phyloP scores from a whole-genome alignment of 768 basidiomycete genomes.

The Mycena olivaceomarginata region DNA sequence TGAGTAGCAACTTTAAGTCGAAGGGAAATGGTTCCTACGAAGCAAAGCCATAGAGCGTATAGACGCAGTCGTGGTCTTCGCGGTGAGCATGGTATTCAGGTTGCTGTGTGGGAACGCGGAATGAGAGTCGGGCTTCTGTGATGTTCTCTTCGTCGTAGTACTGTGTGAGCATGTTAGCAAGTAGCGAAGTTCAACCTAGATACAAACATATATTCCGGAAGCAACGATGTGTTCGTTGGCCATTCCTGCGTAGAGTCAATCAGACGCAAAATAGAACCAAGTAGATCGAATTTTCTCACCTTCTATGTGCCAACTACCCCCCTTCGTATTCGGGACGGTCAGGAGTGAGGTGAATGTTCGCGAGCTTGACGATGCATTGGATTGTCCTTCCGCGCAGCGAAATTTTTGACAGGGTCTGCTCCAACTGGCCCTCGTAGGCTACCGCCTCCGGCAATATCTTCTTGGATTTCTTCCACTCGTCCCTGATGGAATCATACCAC shows the following conservation, averaged over 20 bases:
- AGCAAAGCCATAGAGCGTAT: too few species aligned
- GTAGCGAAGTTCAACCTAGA: not conserved
- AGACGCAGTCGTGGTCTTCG: too few species aligned
- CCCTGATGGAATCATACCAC: not conserved
- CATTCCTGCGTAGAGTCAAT: not conserved
- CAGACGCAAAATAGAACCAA: not conserved
- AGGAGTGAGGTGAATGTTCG: not conserved
- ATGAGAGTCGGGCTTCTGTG: not conserved
- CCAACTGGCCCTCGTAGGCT: not conserved
- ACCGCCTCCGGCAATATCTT: not conserved
- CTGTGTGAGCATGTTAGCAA: not conserved
- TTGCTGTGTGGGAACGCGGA: not conserved
- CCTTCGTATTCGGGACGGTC: not conserved
- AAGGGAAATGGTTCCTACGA: too few species aligned
- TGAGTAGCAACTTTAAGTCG: too few species aligned
- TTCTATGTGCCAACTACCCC: not conserved
- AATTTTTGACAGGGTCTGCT: not conserved
- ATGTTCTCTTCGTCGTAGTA: slow-evolving; percentile 1
- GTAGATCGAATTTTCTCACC: not conserved
- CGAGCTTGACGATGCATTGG: not conserved
- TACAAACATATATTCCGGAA: not conserved
- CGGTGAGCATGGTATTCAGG: too few species aligned
- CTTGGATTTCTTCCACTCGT: not conserved
- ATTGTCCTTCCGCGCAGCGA: not conserved
- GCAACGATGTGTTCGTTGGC: not conserved